Evolutionary conservation across 2,329 filamentous ascomycete genomes (phyloP), one percentile per base, ranked within the genome.

Genomic region (Harringtonia aguacate): DNA sequence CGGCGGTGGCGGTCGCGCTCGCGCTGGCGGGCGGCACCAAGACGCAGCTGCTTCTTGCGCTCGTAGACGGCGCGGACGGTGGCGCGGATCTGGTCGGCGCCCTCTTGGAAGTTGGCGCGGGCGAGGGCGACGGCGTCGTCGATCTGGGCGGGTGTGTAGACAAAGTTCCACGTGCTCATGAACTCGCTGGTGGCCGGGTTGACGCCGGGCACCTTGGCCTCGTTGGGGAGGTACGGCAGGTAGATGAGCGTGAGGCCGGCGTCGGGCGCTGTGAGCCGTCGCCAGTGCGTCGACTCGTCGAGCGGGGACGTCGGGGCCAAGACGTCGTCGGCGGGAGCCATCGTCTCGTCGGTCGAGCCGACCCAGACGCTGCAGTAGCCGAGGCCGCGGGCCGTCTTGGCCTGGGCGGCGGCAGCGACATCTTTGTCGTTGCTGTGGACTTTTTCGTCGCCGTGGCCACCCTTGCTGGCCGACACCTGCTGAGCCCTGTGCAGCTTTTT

Each of bases 351-450:
- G 4, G 77, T 94, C 1, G 77, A 84, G 29, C 92, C 92, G 8
- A 95, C 84, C 92, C 92, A 98, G 46, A 97, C 77, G 18, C 89
- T 97, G 66, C 92, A 97, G 66, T 90, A 92, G 7, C 84, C 83
- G 0, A 98, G 70, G 30, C 88, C 80, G n/a, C 68, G 68, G 21
- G 67, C 62, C 33, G 69, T 60, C 24, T 69, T 62, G 18, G 66
- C 66, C 47, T 48, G 59, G 38, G 30, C 51, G 31, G 30, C 48
- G 18, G 40, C 29, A 2, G 22, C 27, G 5, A 9, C 17, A 7
- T 29, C 46, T 35, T 37, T 52, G 8, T 45, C 31, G 15, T 52
- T 46, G 33, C 54, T n/a, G n/a, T n/a, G n/a, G n/a, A n/a, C n/a
- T n/a, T n/a, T n/a, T n/a, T n/a, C n/a, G n/a, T n/a, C n/a, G n/a